Evolutionary conservation across 2,329 filamentous ascomycete species (phyloP).

Genomic region (Westerdykella sp.): DNA sequence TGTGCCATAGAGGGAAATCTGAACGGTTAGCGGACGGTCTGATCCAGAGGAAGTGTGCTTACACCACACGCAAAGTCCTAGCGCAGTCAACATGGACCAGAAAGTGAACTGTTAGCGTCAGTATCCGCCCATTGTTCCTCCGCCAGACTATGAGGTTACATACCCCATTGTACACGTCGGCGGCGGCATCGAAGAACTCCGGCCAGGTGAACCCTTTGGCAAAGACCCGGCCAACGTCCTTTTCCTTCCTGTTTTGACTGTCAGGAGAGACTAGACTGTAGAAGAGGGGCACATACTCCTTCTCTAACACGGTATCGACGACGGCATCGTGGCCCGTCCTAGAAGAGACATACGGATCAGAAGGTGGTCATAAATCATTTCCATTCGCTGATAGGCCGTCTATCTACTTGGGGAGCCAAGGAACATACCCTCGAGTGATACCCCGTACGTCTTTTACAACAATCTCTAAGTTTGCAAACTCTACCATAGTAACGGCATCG

Average conservation of each 20-base stretch:
- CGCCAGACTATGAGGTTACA: constrained; percentile 27
- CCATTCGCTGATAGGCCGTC: constrained; percentile 39
- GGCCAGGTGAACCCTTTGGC: constrained; percentile 65
- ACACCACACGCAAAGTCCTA: constrained; percentile 92
- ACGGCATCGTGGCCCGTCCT: constrained; percentile 45
- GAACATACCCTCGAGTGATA: constrained; percentile 95
- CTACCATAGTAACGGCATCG: constrained; percentile 86
- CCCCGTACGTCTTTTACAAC: constrained; percentile 84
- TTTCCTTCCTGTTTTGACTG: constrained; percentile 58
- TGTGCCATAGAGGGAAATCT: constrained; percentile 97
- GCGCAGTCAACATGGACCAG: constrained; percentile 87
- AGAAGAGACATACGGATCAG: constrained; percentile 27
- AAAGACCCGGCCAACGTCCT: constrained; percentile 64
- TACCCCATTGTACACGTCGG: constrained; percentile 89
- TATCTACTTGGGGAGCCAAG: constrained; percentile 85
- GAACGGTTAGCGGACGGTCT: constrained; percentile 11
- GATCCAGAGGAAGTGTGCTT: constrained; percentile 39
- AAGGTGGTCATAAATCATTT: constrained; percentile 28
- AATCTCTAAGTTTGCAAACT: constrained; percentile 85
- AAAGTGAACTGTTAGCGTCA: constrained; percentile 66
- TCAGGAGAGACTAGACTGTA: constrained; percentile 16
- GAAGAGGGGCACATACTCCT: constrained; percentile 57
- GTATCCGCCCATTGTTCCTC: neutral
- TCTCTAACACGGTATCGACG: constrained; percentile 53
- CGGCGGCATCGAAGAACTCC: constrained; percentile 70